These are phyloP conservation scores for Fusarium acutatum DNA, from an alignment of 2,329 filamentous ascomycete genomes.

Conservation along the genomic window DNA sequence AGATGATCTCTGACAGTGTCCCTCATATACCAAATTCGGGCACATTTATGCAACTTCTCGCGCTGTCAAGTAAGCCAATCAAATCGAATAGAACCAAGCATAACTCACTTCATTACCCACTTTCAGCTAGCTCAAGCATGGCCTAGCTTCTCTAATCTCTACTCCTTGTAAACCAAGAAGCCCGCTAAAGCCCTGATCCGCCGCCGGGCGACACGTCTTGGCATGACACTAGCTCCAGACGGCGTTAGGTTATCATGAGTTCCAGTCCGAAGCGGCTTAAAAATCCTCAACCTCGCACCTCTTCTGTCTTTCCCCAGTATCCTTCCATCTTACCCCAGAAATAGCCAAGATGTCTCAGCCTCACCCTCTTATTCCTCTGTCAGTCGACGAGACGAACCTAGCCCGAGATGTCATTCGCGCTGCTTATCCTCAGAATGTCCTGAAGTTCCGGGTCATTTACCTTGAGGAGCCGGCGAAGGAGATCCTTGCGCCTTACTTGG, in stretches of 20 bases:
- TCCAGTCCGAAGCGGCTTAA: neutral
- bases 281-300: neutral
- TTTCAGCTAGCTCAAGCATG: fast-evolving
- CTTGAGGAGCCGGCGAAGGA: neutral
- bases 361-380: neutral
- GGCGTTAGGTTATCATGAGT: neutral
- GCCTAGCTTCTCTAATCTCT: neutral
- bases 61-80: fast-evolving
- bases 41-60: neutral
- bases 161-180: neutral
- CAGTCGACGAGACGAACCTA: neutral
- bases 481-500: fast-evolving
- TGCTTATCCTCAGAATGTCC: neutral
- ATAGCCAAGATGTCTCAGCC: neutral
- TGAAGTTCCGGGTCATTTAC: neutral
- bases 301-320: fast-evolving
- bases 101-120: neutral
- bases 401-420: neutral
- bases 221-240: neutral
- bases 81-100: fast-evolving
- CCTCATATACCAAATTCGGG: neutral
- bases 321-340: neutral
- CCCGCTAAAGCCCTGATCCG: neutral
- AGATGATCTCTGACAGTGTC: neutral
- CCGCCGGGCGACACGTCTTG: neutral